A percentile compares a stretch with the other conserved stretches of the same genome.
Evolutionary conservation across 192 early-diverging fungal species (phyloP).

Genomic region (Haplosporangium gracile): DNA sequence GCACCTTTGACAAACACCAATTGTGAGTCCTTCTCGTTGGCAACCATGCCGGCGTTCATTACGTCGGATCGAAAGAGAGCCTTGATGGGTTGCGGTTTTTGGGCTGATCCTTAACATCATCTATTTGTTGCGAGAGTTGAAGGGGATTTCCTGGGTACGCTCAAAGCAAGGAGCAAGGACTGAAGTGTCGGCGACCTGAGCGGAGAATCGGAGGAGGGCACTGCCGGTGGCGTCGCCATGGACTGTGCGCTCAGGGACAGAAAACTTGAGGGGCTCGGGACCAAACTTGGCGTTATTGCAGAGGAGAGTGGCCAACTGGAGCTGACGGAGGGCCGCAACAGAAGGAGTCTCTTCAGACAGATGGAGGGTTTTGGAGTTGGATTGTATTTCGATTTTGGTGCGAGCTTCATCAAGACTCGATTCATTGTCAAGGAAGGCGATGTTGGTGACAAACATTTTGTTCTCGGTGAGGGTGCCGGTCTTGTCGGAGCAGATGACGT

Average conservation of each 20-base stretch:
- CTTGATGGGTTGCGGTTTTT: conserved; percentile 40
- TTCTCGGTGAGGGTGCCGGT: conserved; percentile 88
- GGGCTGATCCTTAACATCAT: conserved; percentile 55
- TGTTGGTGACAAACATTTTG: conserved; percentile 71
- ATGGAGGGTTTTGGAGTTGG: neutral
- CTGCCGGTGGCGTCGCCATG: conserved; percentile 89
- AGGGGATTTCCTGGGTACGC: conserved; percentile 66
- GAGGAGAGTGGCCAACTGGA: conserved; percentile 61
- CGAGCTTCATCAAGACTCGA: conserved; percentile 6
- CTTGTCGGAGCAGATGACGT: conserved; percentile 83
- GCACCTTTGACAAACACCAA: conserved; percentile 80
- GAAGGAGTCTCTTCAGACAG: neutral
- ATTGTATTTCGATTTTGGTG: conserved; percentile 12
- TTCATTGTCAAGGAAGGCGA: conserved; percentile 49
- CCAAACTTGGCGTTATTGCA: conserved; percentile 79
- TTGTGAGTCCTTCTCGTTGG: conserved; percentile 28
- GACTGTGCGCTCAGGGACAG: conserved; percentile 64
- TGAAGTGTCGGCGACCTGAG: conserved; percentile 56
- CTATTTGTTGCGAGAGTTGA: conserved; percentile 81
- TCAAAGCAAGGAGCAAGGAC: conserved; percentile 15
- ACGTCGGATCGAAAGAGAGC: conserved; percentile 21
- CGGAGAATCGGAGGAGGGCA: conserved; percentile 81
- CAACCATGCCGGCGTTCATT: conserved; percentile 6
- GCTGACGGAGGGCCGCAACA: conserved; percentile 16
- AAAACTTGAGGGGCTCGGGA: conserved; percentile 49